Conservation (phyloP, 768 basidiomycete genomes). For the Cystobasidium tubakii region DNA sequence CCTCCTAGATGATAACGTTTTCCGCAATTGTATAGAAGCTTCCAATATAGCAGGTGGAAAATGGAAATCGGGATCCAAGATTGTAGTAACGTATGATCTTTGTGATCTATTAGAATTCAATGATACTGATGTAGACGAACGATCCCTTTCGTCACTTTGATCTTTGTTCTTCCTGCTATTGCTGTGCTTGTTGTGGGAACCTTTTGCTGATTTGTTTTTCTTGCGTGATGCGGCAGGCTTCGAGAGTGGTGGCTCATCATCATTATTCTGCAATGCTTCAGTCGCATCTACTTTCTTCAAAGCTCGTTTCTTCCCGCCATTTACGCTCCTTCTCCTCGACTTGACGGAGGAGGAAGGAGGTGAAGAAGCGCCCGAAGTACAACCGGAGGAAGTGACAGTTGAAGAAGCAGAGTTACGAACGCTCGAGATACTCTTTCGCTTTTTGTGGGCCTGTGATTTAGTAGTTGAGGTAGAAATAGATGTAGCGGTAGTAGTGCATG, state of each 20-base stretch:
- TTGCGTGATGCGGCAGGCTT: not conserved
- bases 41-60: not conserved
- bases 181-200: too few relatives aligned
- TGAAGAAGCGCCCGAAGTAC: not conserved
- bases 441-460: too few relatives aligned
- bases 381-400: too few relatives aligned
- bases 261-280: not conserved
- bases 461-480: too few relatives aligned
- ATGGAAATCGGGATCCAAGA: constrained; percentile 1
- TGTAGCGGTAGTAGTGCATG: too few relatives aligned
- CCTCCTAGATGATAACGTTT: not conserved
- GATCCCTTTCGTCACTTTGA: too few relatives aligned
- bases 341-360: not conserved
- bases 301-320: not conserved
- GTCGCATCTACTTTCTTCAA: not conserved
- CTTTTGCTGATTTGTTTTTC: not conserved
- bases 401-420: too few relatives aligned
- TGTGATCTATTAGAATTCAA: too few relatives aligned
- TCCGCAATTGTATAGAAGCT: not conserved
- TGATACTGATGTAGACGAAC: not conserved
- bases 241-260: not conserved
- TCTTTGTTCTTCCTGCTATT: too few relatives aligned
- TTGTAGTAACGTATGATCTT: not conserved
- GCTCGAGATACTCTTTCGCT: too few relatives aligned
- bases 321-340: not conserved